Evolutionary conservation across 495 filamentous ascomycete genomes (phyloP), one percentile per base, ranked within the genome.

Genomic region (Annulohypoxylon stygium): DNA sequence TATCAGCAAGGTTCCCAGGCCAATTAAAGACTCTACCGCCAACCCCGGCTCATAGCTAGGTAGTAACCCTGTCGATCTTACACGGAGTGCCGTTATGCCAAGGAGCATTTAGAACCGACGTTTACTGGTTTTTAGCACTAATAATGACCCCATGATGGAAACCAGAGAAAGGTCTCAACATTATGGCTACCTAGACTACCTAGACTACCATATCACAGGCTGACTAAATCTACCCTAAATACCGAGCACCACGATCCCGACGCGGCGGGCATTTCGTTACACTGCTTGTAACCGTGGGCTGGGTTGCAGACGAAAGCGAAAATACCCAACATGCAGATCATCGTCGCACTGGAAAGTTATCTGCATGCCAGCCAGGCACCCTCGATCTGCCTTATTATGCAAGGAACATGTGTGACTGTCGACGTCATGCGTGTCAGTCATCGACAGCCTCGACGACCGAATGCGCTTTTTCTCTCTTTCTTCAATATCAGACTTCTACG

Each of bases 321-420:
- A 45, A 26, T 63, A 48, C 34, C 47, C 34, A 53, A 58, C 59
- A 39, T 55, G 65, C 70, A 65, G 53, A 48, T 60, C 59, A 54
- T 51, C 50, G 26, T 69, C 61, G 50, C 55, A 47, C 14, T 48
- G 34, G 10, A 53, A 48, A 63, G 36, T 67, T 64, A 65, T 33
- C 62, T 65, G 39, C 65, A 64, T 37, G 61, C 48, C 48, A 62
- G 66, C 66, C 55, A 23, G 48, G 18, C 50, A 66, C 59, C 23
- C 55, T 74, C 50, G 71, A 74, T 74, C 61, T 74, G 65, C 71
- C 65, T 74, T 30, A 69, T 74, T 47, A 74, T 66, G 71, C 71
- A 74, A 65, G 65, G 55, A 65, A 69, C 39, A 55, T 57, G 60
- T 55, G 39, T 53, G 25, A 25, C 48, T 54, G 18, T 61, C 65